These are phyloP conservation scores for Trichoderma guizhouense DNA, from an alignment of 2,329 filamentous ascomycete genomes.

Conservation along the genomic window DNA sequence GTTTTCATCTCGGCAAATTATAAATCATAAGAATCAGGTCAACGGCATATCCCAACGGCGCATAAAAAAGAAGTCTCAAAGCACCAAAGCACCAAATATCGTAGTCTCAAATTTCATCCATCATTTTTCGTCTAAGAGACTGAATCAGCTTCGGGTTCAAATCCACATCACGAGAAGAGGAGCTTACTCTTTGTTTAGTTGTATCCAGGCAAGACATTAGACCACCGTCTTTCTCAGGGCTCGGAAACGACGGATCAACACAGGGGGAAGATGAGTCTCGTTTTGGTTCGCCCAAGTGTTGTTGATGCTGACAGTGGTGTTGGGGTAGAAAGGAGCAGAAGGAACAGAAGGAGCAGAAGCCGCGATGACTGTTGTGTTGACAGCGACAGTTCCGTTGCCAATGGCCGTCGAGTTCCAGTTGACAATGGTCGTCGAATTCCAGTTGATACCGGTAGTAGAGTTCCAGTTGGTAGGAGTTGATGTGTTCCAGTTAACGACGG, in stretches of 20 bases:
- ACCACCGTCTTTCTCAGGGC: background rate
- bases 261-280: background rate
- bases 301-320: background rate
- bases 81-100: background rate
- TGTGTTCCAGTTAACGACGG: background rate
- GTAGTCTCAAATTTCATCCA: background rate
- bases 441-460: background rate
- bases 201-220: background rate
- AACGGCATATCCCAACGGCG: background rate
- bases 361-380: background rate
- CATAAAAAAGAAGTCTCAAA: background rate
- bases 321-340: background rate
- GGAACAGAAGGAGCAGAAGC: background rate
- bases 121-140: background rate
- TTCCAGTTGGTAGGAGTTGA: background rate
- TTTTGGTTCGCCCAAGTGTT: background rate
- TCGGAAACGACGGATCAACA: conserved; percentile 1
- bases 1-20: conserved; percentile 2
- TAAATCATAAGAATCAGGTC: background rate
- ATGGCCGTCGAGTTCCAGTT: background rate
- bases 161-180: background rate
- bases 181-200: background rate
- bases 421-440: background rate
- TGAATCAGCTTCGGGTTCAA: background rate
- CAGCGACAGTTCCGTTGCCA: background rate